Evolutionary conservation across 2,329 filamentous ascomycete genomes (phyloP), one percentile per base, ranked within the genome.

Genomic region (Coniochaeta pulveracea): DNA sequence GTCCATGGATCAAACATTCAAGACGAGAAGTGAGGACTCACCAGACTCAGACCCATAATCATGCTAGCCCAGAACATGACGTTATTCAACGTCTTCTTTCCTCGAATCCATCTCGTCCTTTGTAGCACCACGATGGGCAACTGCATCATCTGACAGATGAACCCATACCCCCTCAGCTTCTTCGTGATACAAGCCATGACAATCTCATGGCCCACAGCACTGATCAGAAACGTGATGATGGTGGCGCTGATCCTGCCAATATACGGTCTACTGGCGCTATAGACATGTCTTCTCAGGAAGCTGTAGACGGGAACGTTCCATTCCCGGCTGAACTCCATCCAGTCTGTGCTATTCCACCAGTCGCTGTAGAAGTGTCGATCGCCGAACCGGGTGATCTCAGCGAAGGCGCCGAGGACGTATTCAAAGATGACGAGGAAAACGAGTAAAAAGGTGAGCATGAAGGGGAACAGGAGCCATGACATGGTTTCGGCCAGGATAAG

Each of bases 351-450:
- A 58, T 81, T 81, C 76, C 76, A 79, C 73, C 75, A 79, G 60
- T 80, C 76, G 33, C 66, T 66, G 63, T 95, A 98, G 62, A 96
- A 96, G 56, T 91, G 85, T 25, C 89, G 77, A 56, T 96, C 91
- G 34, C 81, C 89, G 55, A 96, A 96, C 47, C 79, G 72, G 12
- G 88, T 94, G 44, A 96, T 83, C 56, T 98, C 91, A 10, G 88
- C 91, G 49, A 93, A 94, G 30, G 88, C 88, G 37, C 89, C 91
- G 21, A 96, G 74, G 9, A 94, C 72, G 56, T 96, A 98, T 56
- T 98, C 91, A 56, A 96, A 98, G 48, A 96, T 96, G 55, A 95
- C 86, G 37, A 98, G 76, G 63, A 98, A 98, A 35, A 96, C 88
- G 30, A 96, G 76, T 4, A 96, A 65, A 54, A 96, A 93, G 4